Percentiles rank a stretch among this genome's conserved stretches.
These are phyloP conservation scores for Trypanosoma grayi DNA, from an alignment of 208 protist species.

Conservation along the genomic window DNA sequence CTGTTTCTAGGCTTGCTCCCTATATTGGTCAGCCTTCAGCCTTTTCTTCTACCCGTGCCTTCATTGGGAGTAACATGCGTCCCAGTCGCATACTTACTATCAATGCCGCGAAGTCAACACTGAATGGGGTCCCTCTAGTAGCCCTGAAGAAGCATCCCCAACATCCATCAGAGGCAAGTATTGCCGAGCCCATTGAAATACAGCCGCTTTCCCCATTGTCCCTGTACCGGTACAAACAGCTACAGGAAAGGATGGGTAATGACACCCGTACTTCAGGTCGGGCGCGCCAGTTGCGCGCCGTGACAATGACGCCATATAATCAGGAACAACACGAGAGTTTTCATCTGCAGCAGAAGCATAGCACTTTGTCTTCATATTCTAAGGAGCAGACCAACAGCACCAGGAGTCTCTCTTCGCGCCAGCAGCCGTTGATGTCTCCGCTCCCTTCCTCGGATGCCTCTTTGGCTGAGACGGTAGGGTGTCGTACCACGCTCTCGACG, in stretches of 20 bases:
- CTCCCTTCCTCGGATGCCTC: no score
- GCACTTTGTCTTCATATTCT: no score
- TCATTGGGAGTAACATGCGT: constrained; percentile 1
- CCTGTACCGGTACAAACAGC: background rate
- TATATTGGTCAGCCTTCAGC: background rate
- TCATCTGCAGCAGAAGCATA: no score
- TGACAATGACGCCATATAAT: no score
- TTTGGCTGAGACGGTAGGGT: no score
- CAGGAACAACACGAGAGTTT: no score
- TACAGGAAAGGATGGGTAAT: background rate
- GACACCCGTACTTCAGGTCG: no score
- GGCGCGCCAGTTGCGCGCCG: no score
- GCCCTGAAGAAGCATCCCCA: background rate
- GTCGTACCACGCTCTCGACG: no score
- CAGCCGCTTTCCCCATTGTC: background rate
- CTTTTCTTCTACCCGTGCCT: constrained; percentile 5
- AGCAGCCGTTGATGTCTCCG: no score
- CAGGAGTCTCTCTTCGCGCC: no score
- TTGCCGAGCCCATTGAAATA: background rate
- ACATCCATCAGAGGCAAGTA: background rate
- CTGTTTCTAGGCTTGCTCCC: background rate
- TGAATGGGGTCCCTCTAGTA: constrained; percentile 7
- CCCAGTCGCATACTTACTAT: constrained; percentile 8
- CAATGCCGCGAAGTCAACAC: background rate
- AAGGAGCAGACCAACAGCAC: no score